Evolutionary conservation across 2,329 filamentous ascomycete species (phyloP).

Genomic region (Neodidymelliopsis sp.): DNA sequence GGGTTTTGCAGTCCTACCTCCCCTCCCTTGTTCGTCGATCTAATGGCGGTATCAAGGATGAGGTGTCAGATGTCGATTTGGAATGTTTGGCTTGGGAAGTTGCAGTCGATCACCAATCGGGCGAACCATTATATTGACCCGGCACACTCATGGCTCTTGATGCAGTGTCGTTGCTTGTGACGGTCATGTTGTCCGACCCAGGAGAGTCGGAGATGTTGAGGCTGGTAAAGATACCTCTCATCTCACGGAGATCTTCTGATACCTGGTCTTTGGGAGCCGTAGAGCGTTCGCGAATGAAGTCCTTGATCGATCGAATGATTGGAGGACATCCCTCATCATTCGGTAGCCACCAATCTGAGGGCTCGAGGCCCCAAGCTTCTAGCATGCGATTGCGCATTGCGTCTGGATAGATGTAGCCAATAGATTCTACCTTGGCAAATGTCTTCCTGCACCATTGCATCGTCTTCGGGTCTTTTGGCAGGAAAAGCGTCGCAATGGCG

Average conservation of each 20-base stretch:
- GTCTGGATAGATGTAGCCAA: slow-evolving; percentile 86
- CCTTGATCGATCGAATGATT: slow-evolving; percentile 77
- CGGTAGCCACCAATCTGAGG: slow-evolving; percentile 88
- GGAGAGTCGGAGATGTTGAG: slow-evolving; percentile 49
- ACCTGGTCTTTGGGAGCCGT: slow-evolving; percentile 58
- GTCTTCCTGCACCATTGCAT: slow-evolving; percentile 81
- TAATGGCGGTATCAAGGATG: too few species aligned
- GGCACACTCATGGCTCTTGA: slow-evolving; percentile 1
- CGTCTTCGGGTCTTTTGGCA: slow-evolving; percentile 77
- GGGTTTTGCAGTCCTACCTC: not conserved
- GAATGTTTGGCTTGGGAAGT: not conserved
- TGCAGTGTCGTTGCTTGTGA: slow-evolving; percentile 32
- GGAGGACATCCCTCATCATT: slow-evolving; percentile 77
- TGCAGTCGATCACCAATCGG: slow-evolving; percentile 5
- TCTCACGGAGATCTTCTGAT: slow-evolving; percentile 73
- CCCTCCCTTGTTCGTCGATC: not conserved
- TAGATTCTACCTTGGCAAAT: slow-evolving; percentile 77
- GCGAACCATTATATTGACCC: slow-evolving; percentile 3
- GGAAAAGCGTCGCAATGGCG: slow-evolving; percentile 77
- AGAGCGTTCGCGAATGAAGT: slow-evolving; percentile 81
- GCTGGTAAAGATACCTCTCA: slow-evolving; percentile 70
- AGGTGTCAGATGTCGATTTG: not conserved
- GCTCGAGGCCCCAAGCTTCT: slow-evolving; percentile 74
- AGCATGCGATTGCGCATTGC: slow-evolving; percentile 78
- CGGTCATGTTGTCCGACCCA: slow-evolving; percentile 35